phyloP scores from a whole-genome alignment of 108 stramenopile genomes.

The Stephanodiscus minutulus region DNA sequence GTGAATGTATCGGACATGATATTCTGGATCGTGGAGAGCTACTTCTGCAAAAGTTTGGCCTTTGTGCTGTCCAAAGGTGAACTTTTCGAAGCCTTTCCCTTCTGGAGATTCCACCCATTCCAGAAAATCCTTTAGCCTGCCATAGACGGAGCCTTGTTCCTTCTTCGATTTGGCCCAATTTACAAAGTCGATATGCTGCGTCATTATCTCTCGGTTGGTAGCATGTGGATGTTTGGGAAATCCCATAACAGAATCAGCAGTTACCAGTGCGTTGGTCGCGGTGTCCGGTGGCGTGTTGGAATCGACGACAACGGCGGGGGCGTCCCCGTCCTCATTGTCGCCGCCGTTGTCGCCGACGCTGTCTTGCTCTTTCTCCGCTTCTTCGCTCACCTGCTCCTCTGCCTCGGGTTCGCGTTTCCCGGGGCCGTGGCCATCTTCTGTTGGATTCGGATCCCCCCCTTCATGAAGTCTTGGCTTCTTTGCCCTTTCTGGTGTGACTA shows the following conservation, averaged over 20 bases:
- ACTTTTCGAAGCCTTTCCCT: slow-evolving; percentile 2
- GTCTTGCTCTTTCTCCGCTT: background rate
- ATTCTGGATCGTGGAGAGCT: slow-evolving; percentile 8
- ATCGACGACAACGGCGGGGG: background rate
- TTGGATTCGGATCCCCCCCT: no score
- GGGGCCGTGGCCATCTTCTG: no score
- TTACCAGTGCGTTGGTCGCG: background rate
- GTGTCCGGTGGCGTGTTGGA: background rate
- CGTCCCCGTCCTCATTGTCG: no score
- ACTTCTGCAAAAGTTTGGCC: slow-evolving; percentile 13
- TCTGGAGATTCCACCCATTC: slow-evolving; percentile 21
- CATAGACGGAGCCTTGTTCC: background rate
- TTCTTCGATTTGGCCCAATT: slow-evolving; percentile 12
- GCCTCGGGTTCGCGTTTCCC: background rate
- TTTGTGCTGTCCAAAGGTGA: slow-evolving; percentile 22
- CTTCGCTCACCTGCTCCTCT: background rate
- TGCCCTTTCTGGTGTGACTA: background rate
- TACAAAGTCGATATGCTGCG: slow-evolving; percentile 8
- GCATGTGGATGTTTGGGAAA: background rate
- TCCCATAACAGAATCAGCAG: slow-evolving; percentile 4
- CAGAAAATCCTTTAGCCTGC: slow-evolving; percentile 8
- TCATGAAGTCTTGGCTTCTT: background rate
- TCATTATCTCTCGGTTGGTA: slow-evolving; percentile 10
- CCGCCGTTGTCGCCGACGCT: background rate
- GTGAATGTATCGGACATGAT: slow-evolving; percentile 19